Percentiles rank a stretch among this genome's conserved stretches.
phyloP scores from a whole-genome alignment of 2,329 filamentous ascomycete species.

The Pseudogymnoascus verrucosus region DNA sequence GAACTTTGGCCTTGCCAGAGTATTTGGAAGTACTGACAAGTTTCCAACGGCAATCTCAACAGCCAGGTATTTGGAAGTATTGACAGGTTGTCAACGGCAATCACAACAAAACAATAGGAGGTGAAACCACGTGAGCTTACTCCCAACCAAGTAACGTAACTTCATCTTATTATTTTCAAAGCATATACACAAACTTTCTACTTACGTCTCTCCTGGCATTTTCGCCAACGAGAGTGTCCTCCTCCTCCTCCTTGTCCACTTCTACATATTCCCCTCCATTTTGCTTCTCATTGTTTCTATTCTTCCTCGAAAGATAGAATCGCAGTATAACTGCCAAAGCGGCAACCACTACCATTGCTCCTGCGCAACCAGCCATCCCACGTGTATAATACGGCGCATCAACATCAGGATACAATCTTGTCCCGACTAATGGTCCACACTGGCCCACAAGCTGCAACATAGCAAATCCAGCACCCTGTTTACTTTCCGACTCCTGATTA shows the following conservation, averaged over 20 bases:
- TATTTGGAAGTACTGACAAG: not conserved
- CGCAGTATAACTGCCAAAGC: slow-evolving; percentile 36
- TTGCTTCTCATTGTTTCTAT: slow-evolving; percentile 14
- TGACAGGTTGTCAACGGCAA: not conserved
- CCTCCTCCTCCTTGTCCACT: slow-evolving; percentile 5
- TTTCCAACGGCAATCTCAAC: not conserved
- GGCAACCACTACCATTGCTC: slow-evolving; percentile 40
- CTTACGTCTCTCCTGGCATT: not conserved
- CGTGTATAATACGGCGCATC: slow-evolving; percentile 41
- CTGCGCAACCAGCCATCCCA: slow-evolving; percentile 43
- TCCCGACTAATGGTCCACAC: slow-evolving; percentile 37
- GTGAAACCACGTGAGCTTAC: not conserved
- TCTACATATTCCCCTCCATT: not conserved
- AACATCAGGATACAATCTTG: slow-evolving; percentile 43
- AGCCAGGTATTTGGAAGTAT: not conserved
- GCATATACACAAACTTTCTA: slow-evolving; percentile 5
- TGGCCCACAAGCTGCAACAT: slow-evolving; percentile 66
- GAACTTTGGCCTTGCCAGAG: not conserved
- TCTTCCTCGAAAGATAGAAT: slow-evolving; percentile 23
- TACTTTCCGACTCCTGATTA: slow-evolving; percentile 63
- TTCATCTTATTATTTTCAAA: not conserved
- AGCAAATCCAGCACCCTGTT: slow-evolving; percentile 69
- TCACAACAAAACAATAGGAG: not conserved
- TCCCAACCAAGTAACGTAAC: not conserved
- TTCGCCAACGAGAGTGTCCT: not conserved